A percentile compares a stretch with the other conserved stretches of the same genome.
Conservation (phyloP, 805 yeast genomes). For the Candida khao-thaluensis region DNA sequence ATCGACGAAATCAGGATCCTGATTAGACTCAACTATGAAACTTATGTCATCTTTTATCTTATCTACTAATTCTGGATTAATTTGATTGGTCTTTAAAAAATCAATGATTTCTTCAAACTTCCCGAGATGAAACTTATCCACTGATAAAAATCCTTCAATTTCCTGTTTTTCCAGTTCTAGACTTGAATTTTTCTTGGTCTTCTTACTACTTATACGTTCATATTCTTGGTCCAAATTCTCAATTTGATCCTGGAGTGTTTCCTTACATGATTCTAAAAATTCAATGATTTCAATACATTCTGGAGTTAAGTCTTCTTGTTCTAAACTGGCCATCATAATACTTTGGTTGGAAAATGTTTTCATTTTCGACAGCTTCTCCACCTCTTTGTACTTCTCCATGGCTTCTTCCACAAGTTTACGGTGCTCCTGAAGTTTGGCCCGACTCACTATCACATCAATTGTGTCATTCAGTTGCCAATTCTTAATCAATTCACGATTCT, state of each 20-base stretch:
- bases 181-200: conserved; percentile 36
- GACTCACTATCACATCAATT: conserved; percentile 26
- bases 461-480: conserved; percentile 42
- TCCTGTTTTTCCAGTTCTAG: conserved; percentile 43
- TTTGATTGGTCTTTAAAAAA: conserved; percentile 25
- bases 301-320: conserved; percentile 28
- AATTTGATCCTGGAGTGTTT: conserved; percentile 34
- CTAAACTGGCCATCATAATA: conserved; percentile 42
- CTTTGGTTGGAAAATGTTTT: conserved; percentile 46
- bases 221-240: conserved; percentile 39
- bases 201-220: conserved; percentile 39
- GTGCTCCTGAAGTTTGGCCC: conserved; percentile 34
- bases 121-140: conserved; percentile 38
- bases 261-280: conserved; percentile 30
- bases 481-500: conserved; percentile 46
- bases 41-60: conserved; percentile 41
- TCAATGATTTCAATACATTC: conserved; percentile 35
- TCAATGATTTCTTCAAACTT: conserved; percentile 32
- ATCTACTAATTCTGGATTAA: conserved; percentile 32
- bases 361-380: conserved; percentile 42
- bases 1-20: conserved; percentile 37
- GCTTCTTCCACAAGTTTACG: conserved; percentile 43
- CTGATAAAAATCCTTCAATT: conserved; percentile 29
- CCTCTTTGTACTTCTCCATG: conserved; percentile 46
- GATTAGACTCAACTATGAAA: conserved; percentile 36